Evolutionary conservation across 2,329 filamentous ascomycete species (phyloP).

Genomic region (Microdochium bolleyi): DNA sequence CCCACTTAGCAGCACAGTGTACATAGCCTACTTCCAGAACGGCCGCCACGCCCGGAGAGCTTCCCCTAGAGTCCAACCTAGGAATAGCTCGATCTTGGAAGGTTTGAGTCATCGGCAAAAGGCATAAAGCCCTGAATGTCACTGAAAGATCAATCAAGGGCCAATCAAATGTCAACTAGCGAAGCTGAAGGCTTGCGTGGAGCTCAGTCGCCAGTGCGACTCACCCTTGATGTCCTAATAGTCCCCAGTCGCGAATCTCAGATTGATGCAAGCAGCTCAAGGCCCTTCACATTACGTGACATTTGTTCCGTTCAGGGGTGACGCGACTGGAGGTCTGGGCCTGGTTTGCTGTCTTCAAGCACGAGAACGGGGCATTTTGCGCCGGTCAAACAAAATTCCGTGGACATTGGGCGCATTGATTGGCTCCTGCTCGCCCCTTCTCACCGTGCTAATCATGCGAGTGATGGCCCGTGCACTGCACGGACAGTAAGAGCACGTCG

Average conservation of each 20-base stretch:
- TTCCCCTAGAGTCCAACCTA: too few species aligned
- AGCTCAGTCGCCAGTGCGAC: too few species aligned
- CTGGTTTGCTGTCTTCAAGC: not conserved
- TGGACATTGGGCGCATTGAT: not conserved
- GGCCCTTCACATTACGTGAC: not conserved
- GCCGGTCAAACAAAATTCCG: not conserved
- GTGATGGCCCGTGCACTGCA: not conserved
- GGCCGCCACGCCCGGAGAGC: too few species aligned
- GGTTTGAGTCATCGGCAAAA: too few species aligned
- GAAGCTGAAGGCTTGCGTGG: too few species aligned
- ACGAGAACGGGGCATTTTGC: not conserved
- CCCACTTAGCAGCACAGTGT: too few species aligned
- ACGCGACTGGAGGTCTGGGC: not conserved
- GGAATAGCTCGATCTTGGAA: too few species aligned
- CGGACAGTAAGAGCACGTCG: not conserved
- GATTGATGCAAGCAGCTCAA: not conserved
- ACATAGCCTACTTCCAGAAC: too few species aligned
- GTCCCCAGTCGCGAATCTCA: not conserved
- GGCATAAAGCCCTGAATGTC: too few species aligned
- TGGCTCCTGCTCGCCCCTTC: not conserved
- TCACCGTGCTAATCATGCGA: not conserved
- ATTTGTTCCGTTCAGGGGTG: not conserved
- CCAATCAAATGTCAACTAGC: too few species aligned
- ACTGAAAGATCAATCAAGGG: too few species aligned
- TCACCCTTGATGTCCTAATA: slow-evolving; percentile 41